Evolutionary conservation across 176 grass and related monocot species (phyloP), one percentile per base, ranked within the genome.

Genomic region (Neostapfia colusana): DNA sequence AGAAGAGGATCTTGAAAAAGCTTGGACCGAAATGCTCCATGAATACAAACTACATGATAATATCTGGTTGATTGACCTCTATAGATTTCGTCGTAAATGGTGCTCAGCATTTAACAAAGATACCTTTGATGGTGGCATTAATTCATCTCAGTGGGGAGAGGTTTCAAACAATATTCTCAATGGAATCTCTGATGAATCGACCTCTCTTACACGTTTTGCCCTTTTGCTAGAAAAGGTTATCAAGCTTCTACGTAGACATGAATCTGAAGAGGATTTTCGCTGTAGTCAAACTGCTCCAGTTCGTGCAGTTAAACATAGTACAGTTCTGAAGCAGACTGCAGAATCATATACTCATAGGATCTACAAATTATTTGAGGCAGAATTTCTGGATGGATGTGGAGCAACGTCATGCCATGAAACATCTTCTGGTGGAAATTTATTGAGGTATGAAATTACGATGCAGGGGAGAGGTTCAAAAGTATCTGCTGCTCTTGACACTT

Each of bases 351-450:
- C 92, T 2, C 92, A 91, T 62, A 89, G 82, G 69, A 83, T 95
- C 34, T 95, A 95, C 64, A 95, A 91, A 71, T 75, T 95, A 86
- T 95, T 91, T 86, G 92, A 95, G 77, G 72, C 82, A 11, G 92
- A 95, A 82, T 95, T 87, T 73, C 73, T 91, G 10, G 92, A 95
- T 67, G 92, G 92, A 17, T 91, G 92, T 76, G 92, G 92, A 65
- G 86, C 92, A 46, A 91, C 92, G 13, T 89, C 85, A 50, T 88
- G 85, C 62, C 67, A 95, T 63, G 86, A 95, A 81, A 86, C 49
- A 70, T 83, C 83, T 2, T 84, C 82, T 59, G 76, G 83, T 67
- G 83, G 81, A 63, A 91, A 70, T 38, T 74, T 86, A 74, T 89
- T 89, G 54, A 86, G 89, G 56, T 89, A 86, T 71, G 92, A 89